Evolutionary conservation across 805 yeast species (phyloP), one percentile per base, ranked within the genome.

Genomic region (Candida adriatica): DNA sequence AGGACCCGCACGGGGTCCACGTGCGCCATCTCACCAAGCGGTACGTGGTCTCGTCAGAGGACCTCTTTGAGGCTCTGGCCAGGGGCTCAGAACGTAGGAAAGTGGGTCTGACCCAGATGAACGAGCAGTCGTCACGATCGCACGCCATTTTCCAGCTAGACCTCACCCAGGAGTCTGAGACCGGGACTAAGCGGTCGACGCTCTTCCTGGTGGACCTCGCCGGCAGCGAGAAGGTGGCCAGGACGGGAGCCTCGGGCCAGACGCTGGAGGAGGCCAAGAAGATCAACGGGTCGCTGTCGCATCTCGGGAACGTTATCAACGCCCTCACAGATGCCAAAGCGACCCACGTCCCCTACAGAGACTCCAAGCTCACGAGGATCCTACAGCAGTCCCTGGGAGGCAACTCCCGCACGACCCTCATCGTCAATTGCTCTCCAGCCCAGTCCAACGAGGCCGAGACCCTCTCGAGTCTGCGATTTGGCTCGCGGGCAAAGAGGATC

Each of bases 321-420:
- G 73, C 86, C 0, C 67, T 88, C 28, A 79, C 94, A 0, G 88
- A 81, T 43, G 72, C 76, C 1, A 71, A 68, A 39, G 62, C 77
- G 2, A 62, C 71, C 4, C 85, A 81, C 46, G 60, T 79, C 8
- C 87, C 92, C 0, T 84, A 81, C 43, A 62, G 88, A 35, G 90
- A 82, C 45, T 80, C 94, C 2, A 80, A 80, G 44, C 64, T 85
- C 31, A 82, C 95, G 0, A 64, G 90, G 39, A 75, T 86, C 10
- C 56, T 85, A 20, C 88, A 81, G 49, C 87, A 81, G 43, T 75
- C 90, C 0, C 58, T 85, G 15, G 92, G 94, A 6, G 94, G 94
- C 2, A 84, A 85, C 52, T 75, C 88, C 3, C 63, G 86, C 31
- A 86, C 94, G 0, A 70, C 82, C 3, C 59, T 85, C 29, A 72